Conservation (phyloP, 495 filamentous ascomycete genomes). For the Usnea hakonensis region DNA sequence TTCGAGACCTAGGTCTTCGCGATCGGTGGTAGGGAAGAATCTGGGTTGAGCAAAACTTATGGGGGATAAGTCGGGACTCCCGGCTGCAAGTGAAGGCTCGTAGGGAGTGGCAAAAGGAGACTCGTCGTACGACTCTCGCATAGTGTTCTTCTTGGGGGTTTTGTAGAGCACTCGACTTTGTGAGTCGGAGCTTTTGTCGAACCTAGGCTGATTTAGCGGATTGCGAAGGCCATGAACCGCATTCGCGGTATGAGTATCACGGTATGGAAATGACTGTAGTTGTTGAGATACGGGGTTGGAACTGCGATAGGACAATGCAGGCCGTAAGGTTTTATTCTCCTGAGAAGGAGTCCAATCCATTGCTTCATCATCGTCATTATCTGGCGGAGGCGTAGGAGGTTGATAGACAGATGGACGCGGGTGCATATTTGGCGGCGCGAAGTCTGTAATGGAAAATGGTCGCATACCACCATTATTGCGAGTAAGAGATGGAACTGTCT, state of each 20-base stretch:
- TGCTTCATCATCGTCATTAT: constrained; percentile 41
- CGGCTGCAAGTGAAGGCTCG: constrained; percentile 29
- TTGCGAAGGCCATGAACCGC: constrained; percentile 59
- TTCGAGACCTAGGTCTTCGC: constrained; percentile 42
- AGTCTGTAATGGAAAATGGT: constrained; percentile 37
- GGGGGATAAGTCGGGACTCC: constrained; percentile 26
- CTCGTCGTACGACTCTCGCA: background rate
- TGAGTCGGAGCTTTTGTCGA: constrained; percentile 36
- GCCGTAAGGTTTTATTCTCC: constrained; percentile 35
- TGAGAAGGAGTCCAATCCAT: constrained; percentile 83
- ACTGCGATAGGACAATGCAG: constrained; percentile 34
- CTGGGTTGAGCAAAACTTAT: constrained; percentile 39
- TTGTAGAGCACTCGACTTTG: constrained; percentile 42
- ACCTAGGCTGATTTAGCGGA: constrained; percentile 44
- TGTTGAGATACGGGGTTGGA: constrained; percentile 30
- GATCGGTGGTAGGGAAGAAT: constrained; percentile 43
- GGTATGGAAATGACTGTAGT: constrained; percentile 47
- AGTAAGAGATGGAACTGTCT: constrained; percentile 3
- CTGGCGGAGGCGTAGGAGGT: constrained; percentile 34
- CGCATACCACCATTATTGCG: constrained; percentile 15
- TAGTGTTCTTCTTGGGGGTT: constrained; percentile 5
- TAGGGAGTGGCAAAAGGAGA: constrained; percentile 24
- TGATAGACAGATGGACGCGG: constrained; percentile 27
- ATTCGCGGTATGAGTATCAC: constrained; percentile 55
- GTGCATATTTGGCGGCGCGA: constrained; percentile 29